Evolutionary conservation across 2,329 filamentous ascomycete species (phyloP).

Genomic region (Colletotrichum zoysiae): DNA sequence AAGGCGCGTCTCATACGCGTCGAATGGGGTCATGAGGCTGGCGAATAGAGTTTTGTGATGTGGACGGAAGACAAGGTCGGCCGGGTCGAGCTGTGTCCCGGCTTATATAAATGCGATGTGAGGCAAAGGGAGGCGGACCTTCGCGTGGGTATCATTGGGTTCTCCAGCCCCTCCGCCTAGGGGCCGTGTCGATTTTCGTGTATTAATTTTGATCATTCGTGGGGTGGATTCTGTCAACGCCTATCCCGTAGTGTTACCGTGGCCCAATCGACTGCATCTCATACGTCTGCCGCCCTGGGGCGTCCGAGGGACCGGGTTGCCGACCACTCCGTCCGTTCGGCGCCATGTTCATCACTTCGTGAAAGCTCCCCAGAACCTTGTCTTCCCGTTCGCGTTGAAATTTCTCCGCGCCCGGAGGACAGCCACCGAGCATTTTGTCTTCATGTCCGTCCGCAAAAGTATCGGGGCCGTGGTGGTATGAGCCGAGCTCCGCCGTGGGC

Average conservation of each 20-base stretch:
- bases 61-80: neutral
- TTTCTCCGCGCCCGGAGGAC: constrained; percentile 24
- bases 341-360: constrained; percentile 28
- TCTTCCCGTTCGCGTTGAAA: constrained; percentile 34
- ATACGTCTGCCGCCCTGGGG: constrained; percentile 18
- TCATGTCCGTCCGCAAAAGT: constrained; percentile 37
- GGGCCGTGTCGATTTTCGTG: constrained; percentile 4
- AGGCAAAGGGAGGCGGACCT: constrained; percentile 27
- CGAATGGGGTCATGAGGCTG: neutral
- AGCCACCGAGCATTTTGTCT: constrained; percentile 35
- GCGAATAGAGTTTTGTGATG: neutral
- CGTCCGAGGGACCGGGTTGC: constrained; percentile 4
- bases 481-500: constrained; percentile 34
- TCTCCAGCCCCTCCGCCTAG: constrained; percentile 19
- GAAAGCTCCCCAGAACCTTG: constrained; percentile 36
- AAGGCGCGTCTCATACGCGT: neutral
- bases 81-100: neutral
- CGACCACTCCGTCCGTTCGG: constrained; percentile 14
- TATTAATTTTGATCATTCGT: neutral
- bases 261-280: constrained; percentile 33
- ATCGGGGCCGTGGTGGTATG: constrained; percentile 37
- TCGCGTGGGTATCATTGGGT: constrained; percentile 35
- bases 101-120: neutral
- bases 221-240: neutral
- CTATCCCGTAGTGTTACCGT: constrained; percentile 9